Evolutionary conservation across 2,329 filamentous ascomycete genomes (phyloP), one percentile per base, ranked within the genome.

Genomic region (Fusarium nisikadoi): DNA sequence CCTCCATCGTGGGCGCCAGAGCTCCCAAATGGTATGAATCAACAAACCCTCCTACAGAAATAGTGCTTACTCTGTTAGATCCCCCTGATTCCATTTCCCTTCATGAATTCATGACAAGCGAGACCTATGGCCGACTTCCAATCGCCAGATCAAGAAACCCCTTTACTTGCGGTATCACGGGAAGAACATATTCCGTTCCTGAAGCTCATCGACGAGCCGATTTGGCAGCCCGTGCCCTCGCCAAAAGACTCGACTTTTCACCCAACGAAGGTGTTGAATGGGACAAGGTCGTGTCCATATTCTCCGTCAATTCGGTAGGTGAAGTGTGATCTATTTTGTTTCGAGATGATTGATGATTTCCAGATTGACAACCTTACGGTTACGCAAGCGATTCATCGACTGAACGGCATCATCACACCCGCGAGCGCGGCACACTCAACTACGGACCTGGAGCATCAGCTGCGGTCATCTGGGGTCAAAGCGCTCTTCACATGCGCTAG

Each of bases 261-360:
- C 90, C 91, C 3, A 92, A 93, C 69, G 80, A 89, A 52, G 93
- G 91, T 10, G 88, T 89, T 0, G 92, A 94, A 78, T 96, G 91
- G 91, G 93, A 95, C 75, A 94, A 94, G 79, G 92, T 94, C 29
- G 84, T 93, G 45, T 91, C 86, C 5, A 84, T 95, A 36, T 96
- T 93, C 82, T 91, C 91, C 14, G 81, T 94, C 66, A 97, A 97
- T 78, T 93, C 93, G 0, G 46, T 23, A 25, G 3, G 27, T 27
- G 4, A 27, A 27, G 7, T 27, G 27, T 27, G 27, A 27, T 2
- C 27, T 27, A 6, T 6, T 27, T 27, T 27, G 6, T 27, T 27
- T 27, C 23, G 6, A 27, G 27, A 27, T 27, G 6, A 6, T 13
- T 42, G 4, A 47, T 3, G 5, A 6, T n/a, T 4, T 29, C 4